Conservation (phyloP, 2,329 filamentous ascomycete genomes). For the Lasiodiplodia citricola region DNA sequence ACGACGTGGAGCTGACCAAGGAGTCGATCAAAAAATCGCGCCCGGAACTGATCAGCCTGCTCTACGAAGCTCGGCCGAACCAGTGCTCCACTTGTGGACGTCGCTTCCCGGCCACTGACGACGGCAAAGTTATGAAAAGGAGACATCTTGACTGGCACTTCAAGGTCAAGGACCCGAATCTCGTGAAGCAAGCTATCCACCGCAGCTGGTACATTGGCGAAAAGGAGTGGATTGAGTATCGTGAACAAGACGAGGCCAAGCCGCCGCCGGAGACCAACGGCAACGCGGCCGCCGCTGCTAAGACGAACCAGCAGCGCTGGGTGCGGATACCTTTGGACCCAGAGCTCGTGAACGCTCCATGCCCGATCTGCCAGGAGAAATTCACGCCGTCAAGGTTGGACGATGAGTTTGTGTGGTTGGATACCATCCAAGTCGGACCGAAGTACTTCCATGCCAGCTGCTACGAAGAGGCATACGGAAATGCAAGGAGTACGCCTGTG, state of each 20-base stretch:
- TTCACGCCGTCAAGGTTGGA: constrained; percentile 91
- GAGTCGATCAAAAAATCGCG: constrained; percentile 79
- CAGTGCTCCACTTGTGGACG: constrained; percentile 92
- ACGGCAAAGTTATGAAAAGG: constrained; percentile 84
- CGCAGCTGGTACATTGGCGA: constrained; percentile 96
- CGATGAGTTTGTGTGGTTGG: constrained; percentile 97
- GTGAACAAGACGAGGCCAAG: constrained; percentile 72
- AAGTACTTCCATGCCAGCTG: constrained; percentile 91
- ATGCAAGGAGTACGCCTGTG: constrained; percentile 39
- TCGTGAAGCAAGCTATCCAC: constrained; percentile 83
- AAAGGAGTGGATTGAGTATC: constrained; percentile 89
- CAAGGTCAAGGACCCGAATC: constrained; percentile 86
- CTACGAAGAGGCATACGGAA: constrained; percentile 66
- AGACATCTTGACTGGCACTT: constrained; percentile 99
- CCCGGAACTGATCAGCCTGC: constrained; percentile 71
- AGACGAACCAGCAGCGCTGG: constrained; percentile 69
- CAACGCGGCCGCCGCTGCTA: constrained; percentile 49
- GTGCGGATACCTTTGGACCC: constrained; percentile 84
- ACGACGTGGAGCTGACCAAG: constrained; percentile 66
- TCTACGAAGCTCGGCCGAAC: constrained; percentile 83
- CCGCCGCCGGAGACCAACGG: constrained; percentile 44
- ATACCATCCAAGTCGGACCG: constrained; percentile 77
- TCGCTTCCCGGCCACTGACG: constrained; percentile 77
- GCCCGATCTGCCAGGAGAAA: constrained; percentile 93
- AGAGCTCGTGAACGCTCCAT: constrained; percentile 74